Conservation (phyloP, 106 monocot species). For the Dendrobium officinale region DNA sequence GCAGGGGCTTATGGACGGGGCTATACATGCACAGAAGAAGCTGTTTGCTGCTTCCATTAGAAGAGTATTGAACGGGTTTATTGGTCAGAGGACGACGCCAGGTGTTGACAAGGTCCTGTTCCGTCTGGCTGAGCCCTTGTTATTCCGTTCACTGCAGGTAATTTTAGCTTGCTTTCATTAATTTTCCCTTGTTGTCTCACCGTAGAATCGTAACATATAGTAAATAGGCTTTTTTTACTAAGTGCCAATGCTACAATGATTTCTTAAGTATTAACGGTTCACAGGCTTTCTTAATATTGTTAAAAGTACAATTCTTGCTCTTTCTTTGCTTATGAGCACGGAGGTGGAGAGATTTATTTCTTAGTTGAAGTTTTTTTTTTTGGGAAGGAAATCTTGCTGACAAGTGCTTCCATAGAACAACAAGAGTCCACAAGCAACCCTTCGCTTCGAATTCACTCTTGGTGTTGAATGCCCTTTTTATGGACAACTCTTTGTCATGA, state of each 20-base stretch:
- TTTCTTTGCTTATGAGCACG: not conserved
- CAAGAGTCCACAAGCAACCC: too few relatives aligned
- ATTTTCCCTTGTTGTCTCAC: not conserved
- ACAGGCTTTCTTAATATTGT: not conserved
- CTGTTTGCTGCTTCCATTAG: constrained; percentile 52
- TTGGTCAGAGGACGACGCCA: constrained; percentile 61
- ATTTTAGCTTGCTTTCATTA: not conserved
- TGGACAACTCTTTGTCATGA: too few relatives aligned
- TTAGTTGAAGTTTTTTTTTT: too few relatives aligned
- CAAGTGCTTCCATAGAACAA: too few relatives aligned
- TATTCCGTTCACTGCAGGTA: constrained; percentile 97
- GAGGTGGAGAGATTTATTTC: too few relatives aligned
- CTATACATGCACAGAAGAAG: constrained; percentile 50
- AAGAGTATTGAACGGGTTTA: constrained; percentile 72
- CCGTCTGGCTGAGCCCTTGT: constrained; percentile 66
- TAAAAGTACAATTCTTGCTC: not conserved
- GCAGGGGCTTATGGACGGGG: constrained; percentile 79
- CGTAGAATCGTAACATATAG: not conserved
- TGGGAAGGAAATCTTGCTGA: too few relatives aligned
- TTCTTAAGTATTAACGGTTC: not conserved
- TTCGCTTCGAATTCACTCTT: too few relatives aligned
- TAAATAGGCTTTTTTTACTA: not conserved
- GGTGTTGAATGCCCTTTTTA: too few relatives aligned
- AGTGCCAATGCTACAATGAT: not conserved
- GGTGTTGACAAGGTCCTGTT: constrained; percentile 91